Percentiles rank a stretch among this genome's conserved stretches.
phyloP scores from a whole-genome alignment of 179 eudicot species.

The Drosera spatulata region DNA sequence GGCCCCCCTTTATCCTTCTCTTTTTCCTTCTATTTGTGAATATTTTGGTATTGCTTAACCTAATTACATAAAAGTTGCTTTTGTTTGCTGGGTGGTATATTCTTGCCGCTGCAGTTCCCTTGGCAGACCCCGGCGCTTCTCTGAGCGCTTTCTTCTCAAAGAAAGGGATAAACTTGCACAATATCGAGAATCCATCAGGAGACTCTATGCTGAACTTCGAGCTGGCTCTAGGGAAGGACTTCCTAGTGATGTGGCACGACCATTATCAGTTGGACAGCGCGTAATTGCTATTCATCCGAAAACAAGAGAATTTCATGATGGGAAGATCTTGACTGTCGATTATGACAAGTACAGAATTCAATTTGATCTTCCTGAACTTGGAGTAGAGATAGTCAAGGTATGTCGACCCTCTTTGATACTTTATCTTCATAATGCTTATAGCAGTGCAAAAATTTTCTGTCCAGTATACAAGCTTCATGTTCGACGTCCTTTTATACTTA shows the following conservation, averaged over 20 bases:
- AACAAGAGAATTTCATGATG: slow-evolving; percentile 87
- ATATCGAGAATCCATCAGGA: slow-evolving; percentile 84
- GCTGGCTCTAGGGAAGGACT: slow-evolving; percentile 77
- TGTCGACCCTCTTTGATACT: background rate
- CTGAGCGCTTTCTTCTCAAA: slow-evolving; percentile 68
- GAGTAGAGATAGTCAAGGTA: slow-evolving; percentile 89
- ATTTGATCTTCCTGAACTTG: slow-evolving; percentile 80
- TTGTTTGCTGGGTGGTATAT: slow-evolving; percentile 6
- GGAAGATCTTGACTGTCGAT: slow-evolving; percentile 73
- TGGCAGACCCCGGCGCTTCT: slow-evolving; percentile 89
- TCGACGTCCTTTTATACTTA: background rate
- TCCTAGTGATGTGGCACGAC: slow-evolving; percentile 78
- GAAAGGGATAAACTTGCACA: slow-evolving; percentile 78
- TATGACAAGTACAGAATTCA: slow-evolving; percentile 67
- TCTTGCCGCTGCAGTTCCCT: slow-evolving; percentile 56
- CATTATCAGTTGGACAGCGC: slow-evolving; percentile 85
- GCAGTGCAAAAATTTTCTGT: background rate
- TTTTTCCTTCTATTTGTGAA: no score
- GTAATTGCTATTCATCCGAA: slow-evolving; percentile 85
- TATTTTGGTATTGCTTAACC: no score
- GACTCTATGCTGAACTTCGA: slow-evolving; percentile 70
- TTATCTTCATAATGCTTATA: background rate
- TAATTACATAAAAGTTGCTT: background rate
- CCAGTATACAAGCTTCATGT: background rate
- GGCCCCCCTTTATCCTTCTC: no score